Evolutionary conservation across 2,329 filamentous ascomycete genomes (phyloP).

Genomic region (Colletotrichum eremochloae): DNA sequence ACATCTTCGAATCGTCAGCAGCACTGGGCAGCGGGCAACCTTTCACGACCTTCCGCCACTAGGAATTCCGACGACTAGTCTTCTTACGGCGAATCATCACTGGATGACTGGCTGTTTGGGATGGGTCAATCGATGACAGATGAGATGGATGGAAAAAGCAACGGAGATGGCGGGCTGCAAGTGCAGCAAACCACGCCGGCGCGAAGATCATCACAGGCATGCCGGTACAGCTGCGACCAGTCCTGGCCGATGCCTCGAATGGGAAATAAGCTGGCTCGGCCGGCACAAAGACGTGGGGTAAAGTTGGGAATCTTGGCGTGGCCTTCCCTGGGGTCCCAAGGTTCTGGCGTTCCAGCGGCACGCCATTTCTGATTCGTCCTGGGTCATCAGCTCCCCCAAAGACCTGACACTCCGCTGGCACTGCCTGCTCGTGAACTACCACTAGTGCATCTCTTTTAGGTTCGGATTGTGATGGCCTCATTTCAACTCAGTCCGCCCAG

Average conservation of each 20-base stretch:
- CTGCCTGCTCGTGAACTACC: conserved; percentile 1
- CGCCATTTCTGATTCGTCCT: conserved; percentile 40
- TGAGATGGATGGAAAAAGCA: background rate
- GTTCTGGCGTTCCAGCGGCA: conserved; percentile 37
- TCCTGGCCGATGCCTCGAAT: conserved; percentile 37
- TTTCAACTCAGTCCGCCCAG: conserved; percentile 15
- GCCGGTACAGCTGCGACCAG: conserved; percentile 33
- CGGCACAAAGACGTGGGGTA: conserved; percentile 40
- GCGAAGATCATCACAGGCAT: conserved; percentile 41
- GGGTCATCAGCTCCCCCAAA: conserved; percentile 22
- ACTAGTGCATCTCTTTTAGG: background rate
- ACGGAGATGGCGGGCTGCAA: conserved; percentile 10
- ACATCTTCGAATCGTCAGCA: conserved; percentile 20
- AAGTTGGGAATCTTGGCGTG: conserved; percentile 41
- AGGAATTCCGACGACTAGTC: conserved; percentile 29
- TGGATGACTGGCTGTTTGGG: conserved; percentile 14
- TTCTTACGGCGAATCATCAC: background rate
- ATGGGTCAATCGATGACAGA: conserved; percentile 11
- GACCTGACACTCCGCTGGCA: background rate
- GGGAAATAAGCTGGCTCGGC: conserved; percentile 40
- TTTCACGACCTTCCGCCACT: conserved; percentile 14
- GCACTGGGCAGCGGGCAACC: conserved; percentile 35
- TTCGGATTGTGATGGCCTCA: conserved; percentile 37
- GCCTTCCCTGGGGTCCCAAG: conserved; percentile 30
- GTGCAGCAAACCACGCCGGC: conserved; percentile 30